A percentile compares a stretch with the other conserved stretches of the same genome.
These are phyloP conservation scores for Fusarium paranaense DNA, from an alignment of 2,329 filamentous ascomycete genomes.

Conservation along the genomic window DNA sequence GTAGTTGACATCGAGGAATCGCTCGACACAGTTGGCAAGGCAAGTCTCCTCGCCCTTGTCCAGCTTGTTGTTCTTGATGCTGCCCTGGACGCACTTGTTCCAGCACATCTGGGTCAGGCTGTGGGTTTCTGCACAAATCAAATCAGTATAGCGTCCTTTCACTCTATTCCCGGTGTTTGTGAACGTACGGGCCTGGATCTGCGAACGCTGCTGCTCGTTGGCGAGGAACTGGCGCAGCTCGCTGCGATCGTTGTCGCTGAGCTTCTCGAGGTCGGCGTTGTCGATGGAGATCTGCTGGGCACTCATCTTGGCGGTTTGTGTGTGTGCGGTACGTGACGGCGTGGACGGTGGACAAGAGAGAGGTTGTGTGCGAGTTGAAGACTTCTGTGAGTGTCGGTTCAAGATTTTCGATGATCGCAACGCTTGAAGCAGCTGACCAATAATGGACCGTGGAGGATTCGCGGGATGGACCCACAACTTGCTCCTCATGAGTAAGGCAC, in stretches of 20 bases:
- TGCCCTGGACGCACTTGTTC: constrained; percentile 88
- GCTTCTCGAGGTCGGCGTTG: constrained; percentile 75
- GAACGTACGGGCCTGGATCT: constrained; percentile 69
- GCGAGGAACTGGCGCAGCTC: constrained; percentile 89
- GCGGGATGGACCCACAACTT: constrained; percentile 13
- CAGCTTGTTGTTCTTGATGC: constrained; percentile 77
- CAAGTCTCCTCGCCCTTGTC: constrained; percentile 85
- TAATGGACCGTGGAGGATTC: constrained; percentile 12
- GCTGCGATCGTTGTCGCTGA: constrained; percentile 84
- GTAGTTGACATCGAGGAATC: constrained; percentile 90
- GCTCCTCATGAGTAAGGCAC: not conserved
- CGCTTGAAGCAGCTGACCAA: constrained; percentile 22
- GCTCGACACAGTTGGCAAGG: constrained; percentile 91
- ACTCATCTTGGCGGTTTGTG: constrained; percentile 48
- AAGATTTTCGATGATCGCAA: constrained; percentile 39
- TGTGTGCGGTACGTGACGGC: not conserved
- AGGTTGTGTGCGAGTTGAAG: constrained; percentile 13
- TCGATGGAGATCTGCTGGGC: constrained; percentile 54
- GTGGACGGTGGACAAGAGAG: not conserved
- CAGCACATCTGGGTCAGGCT: constrained; percentile 82
- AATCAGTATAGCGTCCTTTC: not conserved
- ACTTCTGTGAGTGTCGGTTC: constrained; percentile 13
- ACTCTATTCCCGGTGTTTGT: too few relatives aligned
- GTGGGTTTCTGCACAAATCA: constrained; percentile 59
- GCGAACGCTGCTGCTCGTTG: constrained; percentile 88